A percentile compares a stretch with the other conserved stretches of the same genome.
Conservation (phyloP, 2,329 filamentous ascomycete species). For the Zymoseptoria pseudotritici region DNA sequence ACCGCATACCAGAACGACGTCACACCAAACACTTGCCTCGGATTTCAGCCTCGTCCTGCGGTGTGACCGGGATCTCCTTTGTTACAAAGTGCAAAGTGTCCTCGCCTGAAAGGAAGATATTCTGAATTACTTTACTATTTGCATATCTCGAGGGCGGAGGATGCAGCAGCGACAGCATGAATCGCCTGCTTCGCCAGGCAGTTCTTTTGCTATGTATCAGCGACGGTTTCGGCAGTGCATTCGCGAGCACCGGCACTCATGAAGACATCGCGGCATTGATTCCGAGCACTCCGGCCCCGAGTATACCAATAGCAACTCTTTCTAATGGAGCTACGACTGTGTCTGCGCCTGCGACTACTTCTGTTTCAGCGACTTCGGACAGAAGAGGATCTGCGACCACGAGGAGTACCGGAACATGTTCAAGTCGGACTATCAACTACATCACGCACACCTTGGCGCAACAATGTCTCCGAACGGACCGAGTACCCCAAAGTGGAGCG, state of each 20-base stretch:
- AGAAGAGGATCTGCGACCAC: slow-evolving; percentile 3
- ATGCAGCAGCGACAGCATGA: slow-evolving; percentile 21
- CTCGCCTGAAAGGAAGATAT: background rate
- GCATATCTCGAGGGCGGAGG: background rate
- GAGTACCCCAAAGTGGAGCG: slow-evolving; percentile 31
- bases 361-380: background rate
- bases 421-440: slow-evolving; percentile 65
- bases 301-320: slow-evolving; percentile 1
- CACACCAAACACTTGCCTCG: background rate
- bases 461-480: slow-evolving; percentile 63
- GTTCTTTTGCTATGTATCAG: slow-evolving; percentile 14
- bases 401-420: slow-evolving; percentile 33
- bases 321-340: background rate
- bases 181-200: slow-evolving; percentile 18
- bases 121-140: background rate
- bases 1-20: background rate
- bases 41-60: background rate
- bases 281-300: slow-evolving; percentile 3
- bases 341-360: background rate
- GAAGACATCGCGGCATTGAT: slow-evolving; percentile 5
- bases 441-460: slow-evolving; percentile 71
- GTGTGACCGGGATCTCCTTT: slow-evolving; percentile 1
- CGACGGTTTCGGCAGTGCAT: slow-evolving; percentile 10
- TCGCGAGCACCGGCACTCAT: slow-evolving; percentile 6
- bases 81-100: slow-evolving; percentile 9